Evolutionary conservation across 257 asterid genomes (phyloP), one percentile per base, ranked within the genome.

Genomic region (Phtheirospermum japonicum): DNA sequence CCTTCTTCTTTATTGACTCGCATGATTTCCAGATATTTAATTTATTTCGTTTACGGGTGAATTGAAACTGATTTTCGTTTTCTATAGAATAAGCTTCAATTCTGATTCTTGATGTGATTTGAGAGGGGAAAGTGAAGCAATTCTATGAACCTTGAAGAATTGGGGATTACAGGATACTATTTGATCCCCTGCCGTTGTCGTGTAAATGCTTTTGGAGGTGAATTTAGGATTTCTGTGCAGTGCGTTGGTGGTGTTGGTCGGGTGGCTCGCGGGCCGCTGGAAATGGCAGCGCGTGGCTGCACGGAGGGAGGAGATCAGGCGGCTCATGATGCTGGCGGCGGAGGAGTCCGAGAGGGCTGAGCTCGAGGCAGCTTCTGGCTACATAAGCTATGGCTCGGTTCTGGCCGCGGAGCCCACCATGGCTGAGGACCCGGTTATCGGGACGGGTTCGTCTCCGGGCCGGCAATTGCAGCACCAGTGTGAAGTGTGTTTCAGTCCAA

Each of bases 341-440:
- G 82, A 76, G 76, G 95, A 89, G 77, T 71, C 88, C 6, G 83
- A 82, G 32, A 74, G 95, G 70, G 87, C 74, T n/a, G 94, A 86
- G 82, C 65, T 79, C 37, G 83, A 82, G 50, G 79, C 81, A 12
- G 55, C 67, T 46, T 63, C 69, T 1, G 66, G 65, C 2, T 77
- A 75, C 68, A 49, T 62, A 49, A 61, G 53, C 45, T 71, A 64
- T 37, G 71, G 63, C 23, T 59, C 73, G 31, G 50, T 57, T 20
- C 59, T 30, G 73, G 45, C 42, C 18, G 17, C 67, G 14, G 77
- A 66, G 13, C 65, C 66, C 26, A 4, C 7, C 18, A 78, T 43
- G 53, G 71, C 51, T 58, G 59, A 42, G 57, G 76, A n/a, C 59
- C 36, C 19, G 61, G 52, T 7, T 52, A 7, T 16, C 12, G 59